Conservation (phyloP, 352 stramenopile species). For the Phytophthora megakarya region DNA sequence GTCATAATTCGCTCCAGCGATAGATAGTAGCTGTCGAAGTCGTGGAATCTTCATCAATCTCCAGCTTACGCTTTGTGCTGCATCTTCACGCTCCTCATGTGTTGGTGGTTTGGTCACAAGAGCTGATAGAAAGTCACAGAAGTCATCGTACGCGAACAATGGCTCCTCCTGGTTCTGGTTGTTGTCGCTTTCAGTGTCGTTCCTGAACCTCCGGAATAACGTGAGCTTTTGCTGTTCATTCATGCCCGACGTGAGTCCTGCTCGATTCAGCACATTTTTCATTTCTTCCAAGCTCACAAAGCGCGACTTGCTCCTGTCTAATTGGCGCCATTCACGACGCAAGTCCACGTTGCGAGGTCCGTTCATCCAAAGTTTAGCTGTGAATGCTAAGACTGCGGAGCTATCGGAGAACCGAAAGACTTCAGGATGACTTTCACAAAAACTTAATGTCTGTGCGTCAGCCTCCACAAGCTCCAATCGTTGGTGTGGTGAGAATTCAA, state of each 20-base stretch:
- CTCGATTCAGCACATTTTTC: slow-evolving; percentile 28
- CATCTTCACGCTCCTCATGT: slow-evolving; percentile 8
- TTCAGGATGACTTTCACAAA: slow-evolving; percentile 75
- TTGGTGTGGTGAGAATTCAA: slow-evolving; percentile 77
- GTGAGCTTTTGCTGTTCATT: slow-evolving; percentile 77
- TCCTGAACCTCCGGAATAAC: slow-evolving; percentile 49
- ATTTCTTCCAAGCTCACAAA: slow-evolving; percentile 33
- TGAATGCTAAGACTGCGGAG: slow-evolving; percentile 34
- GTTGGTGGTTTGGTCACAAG: slow-evolving; percentile 21
- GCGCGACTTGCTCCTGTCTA: slow-evolving; percentile 28
- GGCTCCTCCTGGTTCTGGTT: slow-evolving; percentile 16
- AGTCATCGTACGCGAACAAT: slow-evolving; percentile 58
- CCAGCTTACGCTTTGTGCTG: slow-evolving; percentile 11
- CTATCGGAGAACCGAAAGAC: slow-evolving; percentile 67
- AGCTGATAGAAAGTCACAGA: slow-evolving; percentile 58
- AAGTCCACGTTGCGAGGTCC: slow-evolving; percentile 25
- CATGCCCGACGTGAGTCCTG: slow-evolving; percentile 25
- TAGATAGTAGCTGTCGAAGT: slow-evolving; percentile 29
- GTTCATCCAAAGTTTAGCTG: slow-evolving; percentile 31
- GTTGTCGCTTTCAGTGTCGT: slow-evolving; percentile 5
- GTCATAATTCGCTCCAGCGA: slow-evolving; percentile 8
- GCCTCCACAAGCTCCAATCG: slow-evolving; percentile 74
- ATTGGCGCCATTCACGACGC: slow-evolving; percentile 45
- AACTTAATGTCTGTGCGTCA: slow-evolving; percentile 76
- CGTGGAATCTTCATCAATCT: slow-evolving; percentile 42